Conservation (phyloP, 768 basidiomycete species). For the Mycena galopus region DNA sequence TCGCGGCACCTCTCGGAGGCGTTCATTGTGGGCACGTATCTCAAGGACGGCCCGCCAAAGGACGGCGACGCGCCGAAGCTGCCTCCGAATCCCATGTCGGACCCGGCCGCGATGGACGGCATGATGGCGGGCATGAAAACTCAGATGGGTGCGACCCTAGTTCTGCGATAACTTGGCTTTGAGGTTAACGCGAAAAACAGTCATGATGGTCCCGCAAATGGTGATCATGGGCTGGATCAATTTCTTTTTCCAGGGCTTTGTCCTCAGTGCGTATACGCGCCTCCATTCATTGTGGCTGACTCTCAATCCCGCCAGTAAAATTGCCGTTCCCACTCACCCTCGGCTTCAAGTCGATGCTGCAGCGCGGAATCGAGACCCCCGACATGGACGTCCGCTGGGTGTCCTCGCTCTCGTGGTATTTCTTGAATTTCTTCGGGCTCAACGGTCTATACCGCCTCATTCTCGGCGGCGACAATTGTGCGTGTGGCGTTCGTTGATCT, state of each 20-base stretch:
- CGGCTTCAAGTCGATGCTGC: slow-evolving; percentile 98
- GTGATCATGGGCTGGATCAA: slow-evolving; percentile 99
- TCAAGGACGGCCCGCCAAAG: slow-evolving; percentile 87
- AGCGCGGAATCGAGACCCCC: slow-evolving; percentile 93
- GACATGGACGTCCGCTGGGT: slow-evolving; percentile 99
- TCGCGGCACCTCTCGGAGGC: slow-evolving; percentile 80
- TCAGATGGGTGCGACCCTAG: slow-evolving; percentile 71
- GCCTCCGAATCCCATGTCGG: slow-evolving; percentile 87
- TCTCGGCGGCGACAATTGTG: slow-evolving; percentile 91
- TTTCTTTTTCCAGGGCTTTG: slow-evolving; percentile 99
- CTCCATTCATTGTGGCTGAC: background rate
- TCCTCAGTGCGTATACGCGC: slow-evolving; percentile 81
- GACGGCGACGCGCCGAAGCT: slow-evolving; percentile 65
- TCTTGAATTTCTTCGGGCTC: slow-evolving; percentile 97
- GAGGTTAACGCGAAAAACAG: slow-evolving; percentile 14
- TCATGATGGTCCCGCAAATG: slow-evolving; percentile 99
- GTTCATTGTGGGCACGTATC: slow-evolving; percentile 81
- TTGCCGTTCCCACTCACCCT: slow-evolving; percentile 96
- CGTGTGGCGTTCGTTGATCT: slow-evolving; percentile 9
- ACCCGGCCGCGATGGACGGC: slow-evolving; percentile 94
- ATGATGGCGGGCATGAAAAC: slow-evolving; percentile 99
- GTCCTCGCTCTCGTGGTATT: slow-evolving; percentile 99
- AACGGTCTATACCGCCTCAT: slow-evolving; percentile 96
- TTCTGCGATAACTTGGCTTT: too few relatives aligned
- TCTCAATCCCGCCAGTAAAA: slow-evolving; percentile 71